Base-by-base conservation (phyloP, 2,329 filamentous ascomycete genomes). In the Aspergillus pseudotamarii region DNA sequence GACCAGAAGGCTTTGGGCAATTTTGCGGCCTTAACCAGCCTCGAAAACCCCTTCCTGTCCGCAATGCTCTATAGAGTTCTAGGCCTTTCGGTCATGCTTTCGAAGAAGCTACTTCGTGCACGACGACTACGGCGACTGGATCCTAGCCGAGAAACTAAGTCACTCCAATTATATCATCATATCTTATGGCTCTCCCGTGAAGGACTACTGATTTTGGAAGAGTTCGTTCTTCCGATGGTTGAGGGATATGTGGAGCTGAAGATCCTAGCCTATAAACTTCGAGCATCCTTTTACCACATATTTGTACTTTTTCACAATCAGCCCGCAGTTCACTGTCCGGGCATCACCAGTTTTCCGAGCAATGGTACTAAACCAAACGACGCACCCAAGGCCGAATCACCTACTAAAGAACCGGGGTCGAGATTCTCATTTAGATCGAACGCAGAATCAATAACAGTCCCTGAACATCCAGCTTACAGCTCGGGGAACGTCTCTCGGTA, bases 181-280 rank as follows among this genome's bases (percentile, higher is more conserved):
- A 97, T 99, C 69, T 86, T 98, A 73, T 99, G 94, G 94, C 90
- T 99, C 59, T 92, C 94, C 1, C 88, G 94, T 36, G 95, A 99
- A 80, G 95, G 95, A 1, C 82, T 97, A 2, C 87, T 93, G 36
- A 91, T 98, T 78, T 84, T 97, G 11, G 93, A 98, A 73, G 82
- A 86, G 57, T 95, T 94, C 75, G 89, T 99, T 54, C 82, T 98
- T 23, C 95, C 94, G 48, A 92, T 90, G 86, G 91, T 92, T 61
- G 89, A 85, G 69, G 90, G 87, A 72, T 92, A 89, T 79, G 88
- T 84, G 73, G 94, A 96, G 76, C 88, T 97, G 62, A 94, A 93
- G 73, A 94, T 98, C 51, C 85, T 99, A 66, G 90, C 92, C 23
- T 92, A 93, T 76, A 99, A 98, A 79, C 85, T 99, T 16, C 89